A percentile compares a stretch with the other conserved stretches of the same genome.
These are phyloP conservation scores for Circinella minor DNA, from an alignment of 371 early-diverging fungal species.

Conservation along the genomic window DNA sequence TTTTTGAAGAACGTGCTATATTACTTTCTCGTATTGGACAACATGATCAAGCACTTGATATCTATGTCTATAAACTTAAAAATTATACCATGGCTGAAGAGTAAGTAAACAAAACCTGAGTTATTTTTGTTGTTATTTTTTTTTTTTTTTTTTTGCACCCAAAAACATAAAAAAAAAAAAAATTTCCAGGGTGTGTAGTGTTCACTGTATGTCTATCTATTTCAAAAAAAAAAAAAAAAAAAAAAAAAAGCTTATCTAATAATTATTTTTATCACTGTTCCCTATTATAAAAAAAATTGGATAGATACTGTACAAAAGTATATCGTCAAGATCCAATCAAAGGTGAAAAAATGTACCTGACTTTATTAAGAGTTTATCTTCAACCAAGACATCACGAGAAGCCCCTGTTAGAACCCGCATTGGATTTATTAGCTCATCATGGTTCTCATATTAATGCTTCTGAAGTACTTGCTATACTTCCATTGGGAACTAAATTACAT, in stretches of 20 bases:
- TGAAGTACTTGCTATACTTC: slow-evolving; percentile 59
- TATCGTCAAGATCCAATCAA: slow-evolving; percentile 58
- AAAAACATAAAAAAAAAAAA: no score
- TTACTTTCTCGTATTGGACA: slow-evolving; percentile 83
- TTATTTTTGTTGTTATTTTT: neutral
- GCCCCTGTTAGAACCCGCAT: slow-evolving; percentile 63
- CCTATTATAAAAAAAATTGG: neutral
- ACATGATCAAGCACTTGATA: slow-evolving; percentile 85
- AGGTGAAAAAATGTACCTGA: slow-evolving; percentile 68
- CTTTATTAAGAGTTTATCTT: slow-evolving; percentile 67
- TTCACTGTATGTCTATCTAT: no score
- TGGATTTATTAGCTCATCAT: slow-evolving; percentile 69
- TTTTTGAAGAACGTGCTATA: slow-evolving; percentile 85
- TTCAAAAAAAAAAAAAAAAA: no score
- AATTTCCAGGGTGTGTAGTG: no score
- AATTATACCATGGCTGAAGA: slow-evolving; percentile 81
- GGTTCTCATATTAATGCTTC: slow-evolving; percentile 74
- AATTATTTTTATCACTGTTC: neutral
- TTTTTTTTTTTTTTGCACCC: neutral
- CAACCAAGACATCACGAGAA: slow-evolving; percentile 57
- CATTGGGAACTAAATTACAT: slow-evolving; percentile 54
- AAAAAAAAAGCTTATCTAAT: slow-evolving; percentile 8
- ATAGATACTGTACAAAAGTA: slow-evolving; percentile 77
- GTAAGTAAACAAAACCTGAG: slow-evolving; percentile 35
- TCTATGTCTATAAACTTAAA: slow-evolving; percentile 80